phyloP scores from a whole-genome alignment of 768 basidiomycete genomes.

The Crassisporium funariophilum region DNA sequence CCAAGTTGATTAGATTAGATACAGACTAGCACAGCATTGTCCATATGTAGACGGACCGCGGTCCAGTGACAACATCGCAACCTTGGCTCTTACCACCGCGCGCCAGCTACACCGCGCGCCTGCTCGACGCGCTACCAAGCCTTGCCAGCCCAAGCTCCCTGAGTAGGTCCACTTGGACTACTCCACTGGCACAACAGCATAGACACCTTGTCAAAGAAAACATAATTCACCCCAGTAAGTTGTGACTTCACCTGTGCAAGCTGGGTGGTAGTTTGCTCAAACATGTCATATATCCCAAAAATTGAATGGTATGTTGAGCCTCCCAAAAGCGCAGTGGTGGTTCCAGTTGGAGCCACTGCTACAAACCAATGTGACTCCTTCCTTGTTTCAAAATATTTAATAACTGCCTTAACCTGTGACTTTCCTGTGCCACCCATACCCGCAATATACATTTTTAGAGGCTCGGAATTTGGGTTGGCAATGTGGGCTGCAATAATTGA shows the following conservation, averaged over 20 bases:
- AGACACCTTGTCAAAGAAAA: conserved; percentile 45
- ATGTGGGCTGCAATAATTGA: conserved; percentile 1
- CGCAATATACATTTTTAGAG: conserved; percentile 29
- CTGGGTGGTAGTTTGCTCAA: conserved; percentile 3
- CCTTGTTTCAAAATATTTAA: conserved; percentile 19
- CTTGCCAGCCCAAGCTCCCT: too few species aligned
- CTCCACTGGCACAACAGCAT: conserved; percentile 43
- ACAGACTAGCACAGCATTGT: too few species aligned
- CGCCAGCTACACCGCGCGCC: too few species aligned
- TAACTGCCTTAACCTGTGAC: conserved; percentile 27
- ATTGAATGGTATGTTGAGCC: conserved; percentile 13
- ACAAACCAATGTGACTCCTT: conserved; percentile 6
- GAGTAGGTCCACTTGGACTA: too few species aligned
- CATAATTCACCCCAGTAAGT: conserved; percentile 31
- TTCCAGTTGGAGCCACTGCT: conserved; percentile 9
- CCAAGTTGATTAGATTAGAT: too few species aligned
- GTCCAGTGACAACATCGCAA: too few species aligned
- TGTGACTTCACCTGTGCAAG: conserved; percentile 9
- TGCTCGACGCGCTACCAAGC: too few species aligned
- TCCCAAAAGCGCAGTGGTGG: conserved; percentile 3
- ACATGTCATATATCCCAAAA: conserved; percentile 8
- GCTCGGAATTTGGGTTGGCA: background rate
- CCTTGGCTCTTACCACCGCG: too few species aligned
- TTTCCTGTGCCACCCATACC: conserved; percentile 38
- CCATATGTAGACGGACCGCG: too few species aligned